Evolutionary conservation across 352 stramenopile genomes (phyloP), one percentile per base, ranked within the genome.

Genomic region (Phytophthora niederhauseri): DNA sequence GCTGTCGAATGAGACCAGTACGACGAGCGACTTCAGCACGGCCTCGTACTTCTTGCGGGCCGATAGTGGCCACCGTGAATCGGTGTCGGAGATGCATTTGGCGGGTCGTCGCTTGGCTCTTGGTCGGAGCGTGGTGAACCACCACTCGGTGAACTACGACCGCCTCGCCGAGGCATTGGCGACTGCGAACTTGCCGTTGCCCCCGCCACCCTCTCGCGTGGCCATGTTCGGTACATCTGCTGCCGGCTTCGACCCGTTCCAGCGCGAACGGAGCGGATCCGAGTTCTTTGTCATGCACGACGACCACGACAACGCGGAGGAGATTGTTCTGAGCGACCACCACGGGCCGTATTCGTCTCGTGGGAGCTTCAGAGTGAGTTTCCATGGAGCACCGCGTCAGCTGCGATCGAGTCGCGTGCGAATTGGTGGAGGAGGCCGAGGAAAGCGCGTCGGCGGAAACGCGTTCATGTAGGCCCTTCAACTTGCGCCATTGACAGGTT

Each of bases 121-220:
- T 2, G 70, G 77, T 11, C 77, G 80, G 41, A 87, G 73, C 41
- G 80, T 91, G 26, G 78, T 91, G n/a, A 91, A 84, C 64, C 83
- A 91, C 56, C 81, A 90, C 61, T 86, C 80, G 20, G 83, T 91
- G 48, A 73, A 84, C 64, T 87, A 87, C 56, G 78, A 87, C 51
- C 76, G 71, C 11, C 65, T 87, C 6, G 71, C 71, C 2, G 76
- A 84, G 26, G 62, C 69, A 15, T 63, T 87, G 9, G 48, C 46
- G 0, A 53, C 65, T 1, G 76, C 76, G 53, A 77, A 83, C 5
- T 50, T 84, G 43, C 76, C 78, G 7, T 63, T 82, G 71, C 78
- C 78, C 1, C 78, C 78, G 7, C 78, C 83, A 8, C 83, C 83
- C 7, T 75, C 78, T 53, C 83, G 83, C 68, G 83, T 92, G 53